Evolutionary conservation across 495 filamentous ascomycete genomes (phyloP), one percentile per base, ranked within the genome.

Genomic region (Eremomyces bilateralis): DNA sequence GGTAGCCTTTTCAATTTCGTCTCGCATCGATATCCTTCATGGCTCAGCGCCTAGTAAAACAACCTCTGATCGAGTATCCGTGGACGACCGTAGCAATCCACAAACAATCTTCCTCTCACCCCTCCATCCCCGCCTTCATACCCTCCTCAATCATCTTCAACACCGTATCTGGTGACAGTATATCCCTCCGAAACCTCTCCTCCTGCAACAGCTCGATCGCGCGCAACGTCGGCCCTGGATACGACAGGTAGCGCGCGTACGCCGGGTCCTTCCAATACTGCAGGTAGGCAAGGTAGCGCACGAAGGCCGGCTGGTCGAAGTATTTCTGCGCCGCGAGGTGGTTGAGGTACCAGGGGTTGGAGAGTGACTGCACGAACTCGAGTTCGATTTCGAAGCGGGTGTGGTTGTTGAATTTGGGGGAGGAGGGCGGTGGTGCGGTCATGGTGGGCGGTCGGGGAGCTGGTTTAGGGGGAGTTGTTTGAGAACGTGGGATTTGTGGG

Each of bases 331-430:
- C 53, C 50, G 46, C 81, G 13, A 92, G 71, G 44, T 84, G 71
- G 44, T 80, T 80, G 20, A 91, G 65, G 56, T 92, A 90, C 49
- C 65, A 63, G 0, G 82, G 82, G 46, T 84, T 84, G 41, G 71
- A 70, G 35, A 92, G 76, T n/a, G 73, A 70, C 45, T 81, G 77
- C 28, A 90, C 80, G 47, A 92, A 90, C 64, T 90, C 59, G 51
- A 34, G 53, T 57, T 30, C 58, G 58, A 1, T 3, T 53, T 56
- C 18, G 55, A 13, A n/a, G 30, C 15, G 42, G 42, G 38, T 29
- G 21, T 19, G n/a, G n/a, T n/a, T n/a, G n/a, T n/a, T n/a, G n/a
- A n/a, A n/a, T n/a, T n/a, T n/a, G n/a, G n/a, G n/a, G n/a, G n/a
- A n/a, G 11, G 18, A 31, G 4, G 6, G 34, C 25, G 15, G 32